phyloP scores from a whole-genome alignment of 495 filamentous ascomycete species.

The Lindgomyces ingoldianus region DNA sequence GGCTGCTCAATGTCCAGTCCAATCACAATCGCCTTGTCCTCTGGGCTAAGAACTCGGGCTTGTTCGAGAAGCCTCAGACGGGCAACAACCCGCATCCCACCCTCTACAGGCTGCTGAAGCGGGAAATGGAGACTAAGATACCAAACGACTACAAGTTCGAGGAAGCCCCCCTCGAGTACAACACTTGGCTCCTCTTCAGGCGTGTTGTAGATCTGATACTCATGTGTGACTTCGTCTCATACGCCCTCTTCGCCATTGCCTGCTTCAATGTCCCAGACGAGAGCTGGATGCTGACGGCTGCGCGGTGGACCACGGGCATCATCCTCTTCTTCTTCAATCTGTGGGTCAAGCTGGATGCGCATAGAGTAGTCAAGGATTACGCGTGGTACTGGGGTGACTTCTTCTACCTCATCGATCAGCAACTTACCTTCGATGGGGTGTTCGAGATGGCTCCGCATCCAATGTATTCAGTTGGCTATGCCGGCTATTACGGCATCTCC shows the following conservation, averaged over 20 bases:
- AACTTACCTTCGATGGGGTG: slow-evolving; percentile 96
- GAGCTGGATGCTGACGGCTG: slow-evolving; percentile 62
- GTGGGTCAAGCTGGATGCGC: slow-evolving; percentile 98
- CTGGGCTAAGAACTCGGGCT: slow-evolving; percentile 81
- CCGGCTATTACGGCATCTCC: slow-evolving; percentile 98
- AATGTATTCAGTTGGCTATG: slow-evolving; percentile 99
- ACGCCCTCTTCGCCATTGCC: slow-evolving; percentile 91
- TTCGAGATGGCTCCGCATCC: slow-evolving; percentile 99
- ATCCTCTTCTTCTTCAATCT: slow-evolving; percentile 89
- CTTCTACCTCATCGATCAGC: slow-evolving; percentile 97
- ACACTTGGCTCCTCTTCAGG: slow-evolving; percentile 96
- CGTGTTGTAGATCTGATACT: slow-evolving; percentile 93
- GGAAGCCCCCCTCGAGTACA: slow-evolving; percentile 92
- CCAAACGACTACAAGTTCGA: slow-evolving; percentile 92
- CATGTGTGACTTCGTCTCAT: slow-evolving; percentile 97
- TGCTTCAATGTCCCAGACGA: slow-evolving; percentile 80
- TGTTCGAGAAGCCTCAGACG: slow-evolving; percentile 80
- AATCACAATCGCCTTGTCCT: slow-evolving; percentile 79
- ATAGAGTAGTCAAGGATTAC: slow-evolving; percentile 98
- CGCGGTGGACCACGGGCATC: slow-evolving; percentile 81
- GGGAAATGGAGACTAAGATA: slow-evolving; percentile 91
- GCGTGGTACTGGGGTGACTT: slow-evolving; percentile 99
- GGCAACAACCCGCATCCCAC: slow-evolving; percentile 78
- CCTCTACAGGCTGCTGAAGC: slow-evolving; percentile 79
- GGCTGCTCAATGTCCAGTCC: slow-evolving; percentile 84